phyloP scores from a whole-genome alignment of 306 rosid species.

The Vigna hirtella region DNA sequence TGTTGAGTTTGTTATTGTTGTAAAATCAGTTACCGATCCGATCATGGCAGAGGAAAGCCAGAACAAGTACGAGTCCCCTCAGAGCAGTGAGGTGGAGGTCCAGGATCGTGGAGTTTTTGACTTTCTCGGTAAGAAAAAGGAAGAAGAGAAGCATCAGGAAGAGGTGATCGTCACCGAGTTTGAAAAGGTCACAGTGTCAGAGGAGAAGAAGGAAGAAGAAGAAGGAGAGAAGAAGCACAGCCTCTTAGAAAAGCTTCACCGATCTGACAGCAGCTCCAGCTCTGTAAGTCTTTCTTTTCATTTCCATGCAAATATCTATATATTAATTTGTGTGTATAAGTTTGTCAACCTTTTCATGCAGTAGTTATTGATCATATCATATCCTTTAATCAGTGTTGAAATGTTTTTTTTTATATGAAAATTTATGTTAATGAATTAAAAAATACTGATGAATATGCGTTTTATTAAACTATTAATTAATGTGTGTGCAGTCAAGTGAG shows the following conservation, averaged over 20 bases:
- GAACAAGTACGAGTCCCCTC: slow-evolving; percentile 54
- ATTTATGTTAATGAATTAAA: background rate
- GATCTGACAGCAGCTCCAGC: slow-evolving; percentile 56
- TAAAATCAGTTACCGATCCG: background rate
- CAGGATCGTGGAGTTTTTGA: slow-evolving; percentile 79
- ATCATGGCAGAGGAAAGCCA: slow-evolving; percentile 75
- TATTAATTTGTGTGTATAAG: too few relatives aligned
- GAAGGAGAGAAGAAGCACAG: slow-evolving; percentile 54
- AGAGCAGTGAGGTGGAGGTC: slow-evolving; percentile 51
- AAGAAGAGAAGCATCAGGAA: slow-evolving; percentile 53
- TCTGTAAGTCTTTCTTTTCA: slow-evolving; percentile 48
- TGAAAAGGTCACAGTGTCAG: slow-evolving; percentile 53
- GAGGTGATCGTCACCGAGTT: slow-evolving; percentile 49
- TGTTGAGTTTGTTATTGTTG: too few relatives aligned
- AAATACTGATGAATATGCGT: too few relatives aligned
- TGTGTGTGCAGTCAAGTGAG: slow-evolving; percentile 69
- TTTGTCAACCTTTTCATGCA: too few relatives aligned
- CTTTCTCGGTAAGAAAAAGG: slow-evolving; percentile 64
- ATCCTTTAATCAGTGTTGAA: too few relatives aligned
- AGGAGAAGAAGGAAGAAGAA: slow-evolving; percentile 11
- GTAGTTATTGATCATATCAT: too few relatives aligned
- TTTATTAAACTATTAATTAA: background rate
- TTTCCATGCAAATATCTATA: background rate
- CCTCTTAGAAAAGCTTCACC: slow-evolving; percentile 58
- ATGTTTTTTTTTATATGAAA: too few relatives aligned